Base-by-base conservation (phyloP, 148 eudicot genomes). In the Vaccinium macrocarpon region DNA sequence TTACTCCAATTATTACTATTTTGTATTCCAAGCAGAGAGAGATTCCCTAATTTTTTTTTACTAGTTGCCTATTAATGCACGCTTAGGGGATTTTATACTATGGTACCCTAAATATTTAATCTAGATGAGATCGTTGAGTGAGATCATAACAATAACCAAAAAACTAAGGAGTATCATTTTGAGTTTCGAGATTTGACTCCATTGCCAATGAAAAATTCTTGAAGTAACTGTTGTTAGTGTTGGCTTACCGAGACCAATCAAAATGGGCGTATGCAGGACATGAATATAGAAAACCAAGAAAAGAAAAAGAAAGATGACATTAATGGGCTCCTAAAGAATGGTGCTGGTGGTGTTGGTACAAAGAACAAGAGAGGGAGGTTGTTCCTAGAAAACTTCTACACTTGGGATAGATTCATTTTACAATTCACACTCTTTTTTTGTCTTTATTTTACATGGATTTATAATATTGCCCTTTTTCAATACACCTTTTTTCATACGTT, bases 331-430 rank as follows among this genome's bases (percentile, higher is more conserved):
- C 55, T 61, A 79, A 56, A 32, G 68, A 79, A 35, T 21, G 52
- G 82, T 2, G 82, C 72, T 80, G 55, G 74, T 27, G 3, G 76
- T 64, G 75, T 49, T 62, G 83, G 83, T 81, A 23, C 75, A 49
- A 25, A 81, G 83, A 62, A 64, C 83, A 81, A 15, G 83, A 35
- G 38, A 27, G 50, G 57, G 15, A 5, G 81, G 13, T 57, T 8
- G 15, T 80, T 18, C 27, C 32, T 9, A 1, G 62, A 18, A 55
- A 55, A 18, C 32, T 57, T 80, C 27, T 50, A 57, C 16, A 38
- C 51, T 32, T 80, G 50, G 70, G 18, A 2, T 62, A 10, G 38
- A 35, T 35, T 35, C 38, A 2, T 35, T 35, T 2, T 35, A 35
- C 3, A 35, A 35, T 35, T 3, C 38, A 35, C 38, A 35, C 38